phyloP scores from a whole-genome alignment of 805 yeast genomes.

The Sungouiella blattae region DNA sequence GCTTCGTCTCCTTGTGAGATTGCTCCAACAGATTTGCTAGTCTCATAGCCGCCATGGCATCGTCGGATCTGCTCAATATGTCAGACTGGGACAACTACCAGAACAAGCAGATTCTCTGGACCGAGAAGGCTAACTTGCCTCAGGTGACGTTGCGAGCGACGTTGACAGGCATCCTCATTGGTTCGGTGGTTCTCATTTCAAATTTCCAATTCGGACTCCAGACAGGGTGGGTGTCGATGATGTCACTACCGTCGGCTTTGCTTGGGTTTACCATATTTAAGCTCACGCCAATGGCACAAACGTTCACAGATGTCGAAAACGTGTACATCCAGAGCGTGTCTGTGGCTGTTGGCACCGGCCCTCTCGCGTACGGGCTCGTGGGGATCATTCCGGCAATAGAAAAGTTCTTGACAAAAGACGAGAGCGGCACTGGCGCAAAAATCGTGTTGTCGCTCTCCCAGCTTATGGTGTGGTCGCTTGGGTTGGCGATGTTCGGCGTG shows the following conservation, averaged over 20 bases:
- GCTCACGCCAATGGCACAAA: constrained; percentile 43
- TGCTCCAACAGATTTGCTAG: no score
- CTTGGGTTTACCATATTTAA: constrained; percentile 83
- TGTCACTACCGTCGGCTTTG: constrained; percentile 92
- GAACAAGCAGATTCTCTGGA: constrained; percentile 6
- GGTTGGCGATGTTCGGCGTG: constrained; percentile 90
- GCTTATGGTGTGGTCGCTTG: constrained; percentile 76
- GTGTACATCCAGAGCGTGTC: constrained; percentile 90
- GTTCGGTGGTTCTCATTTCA: constrained; percentile 79
- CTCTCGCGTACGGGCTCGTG: constrained; percentile 89
- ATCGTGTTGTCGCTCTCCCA: constrained; percentile 43
- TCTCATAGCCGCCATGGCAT: no score
- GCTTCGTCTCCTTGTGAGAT: no score
- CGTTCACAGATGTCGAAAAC: constrained; percentile 82
- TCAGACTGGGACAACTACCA: no score
- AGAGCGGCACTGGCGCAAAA: constrained; percentile 56
- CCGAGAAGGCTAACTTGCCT: constrained; percentile 48
- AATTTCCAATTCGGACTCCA: constrained; percentile 96
- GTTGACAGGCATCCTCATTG: constrained; percentile 75
- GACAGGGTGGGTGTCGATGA: constrained; percentile 99
- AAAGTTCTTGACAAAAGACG: constrained; percentile 74
- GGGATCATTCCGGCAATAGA: constrained; percentile 97
- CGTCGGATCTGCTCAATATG: no score
- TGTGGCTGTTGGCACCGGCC: constrained; percentile 97
- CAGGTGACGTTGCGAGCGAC: constrained; percentile 76